Conservation (phyloP, 2,329 filamentous ascomycete species). For the Penicillium carneum region DNA sequence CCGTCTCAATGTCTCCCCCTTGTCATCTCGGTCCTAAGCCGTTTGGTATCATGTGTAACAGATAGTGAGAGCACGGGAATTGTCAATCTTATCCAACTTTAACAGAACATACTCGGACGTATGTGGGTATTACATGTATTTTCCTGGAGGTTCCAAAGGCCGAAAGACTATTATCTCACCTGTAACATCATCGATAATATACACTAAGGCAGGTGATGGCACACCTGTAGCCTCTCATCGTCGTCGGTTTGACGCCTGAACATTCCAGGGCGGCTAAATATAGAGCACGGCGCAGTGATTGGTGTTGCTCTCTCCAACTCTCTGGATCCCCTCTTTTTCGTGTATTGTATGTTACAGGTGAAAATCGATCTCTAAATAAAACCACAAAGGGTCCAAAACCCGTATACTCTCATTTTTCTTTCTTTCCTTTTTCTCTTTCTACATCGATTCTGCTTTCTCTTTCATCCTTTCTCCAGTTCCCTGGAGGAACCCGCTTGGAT, state of each 20-base stretch:
- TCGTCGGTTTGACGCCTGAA: conserved; percentile 45
- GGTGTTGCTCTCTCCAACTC: conserved; percentile 16
- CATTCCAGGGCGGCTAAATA: conserved; percentile 49
- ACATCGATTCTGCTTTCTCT: conserved; percentile 16
- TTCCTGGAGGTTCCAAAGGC: not conserved
- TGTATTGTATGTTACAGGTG: conserved; percentile 2
- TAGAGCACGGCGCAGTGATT: conserved; percentile 44
- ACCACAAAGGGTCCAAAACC: conserved; percentile 29
- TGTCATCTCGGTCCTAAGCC: conserved; percentile 15
- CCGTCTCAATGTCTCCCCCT: conserved; percentile 19
- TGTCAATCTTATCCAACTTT: not conserved
- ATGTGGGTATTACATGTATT: conserved; percentile 1
- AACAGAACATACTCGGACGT: not conserved
- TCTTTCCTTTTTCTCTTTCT: conserved; percentile 7
- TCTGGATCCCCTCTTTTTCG: not conserved
- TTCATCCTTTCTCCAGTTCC: conserved; percentile 38
- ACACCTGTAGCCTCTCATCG: conserved; percentile 39
- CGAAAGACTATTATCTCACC: no score
- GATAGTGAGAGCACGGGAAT: not conserved
- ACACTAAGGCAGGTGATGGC: conserved; percentile 18
- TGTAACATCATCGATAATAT: not conserved
- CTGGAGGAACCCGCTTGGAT: conserved; percentile 51
- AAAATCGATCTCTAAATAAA: conserved; percentile 29
- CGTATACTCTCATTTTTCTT: conserved; percentile 11
- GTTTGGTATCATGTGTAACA: conserved; percentile 7